These are phyloP conservation scores for Grosmannia penicillata DNA, from an alignment of 2,329 filamentous ascomycete species.

Conservation along the genomic window DNA sequence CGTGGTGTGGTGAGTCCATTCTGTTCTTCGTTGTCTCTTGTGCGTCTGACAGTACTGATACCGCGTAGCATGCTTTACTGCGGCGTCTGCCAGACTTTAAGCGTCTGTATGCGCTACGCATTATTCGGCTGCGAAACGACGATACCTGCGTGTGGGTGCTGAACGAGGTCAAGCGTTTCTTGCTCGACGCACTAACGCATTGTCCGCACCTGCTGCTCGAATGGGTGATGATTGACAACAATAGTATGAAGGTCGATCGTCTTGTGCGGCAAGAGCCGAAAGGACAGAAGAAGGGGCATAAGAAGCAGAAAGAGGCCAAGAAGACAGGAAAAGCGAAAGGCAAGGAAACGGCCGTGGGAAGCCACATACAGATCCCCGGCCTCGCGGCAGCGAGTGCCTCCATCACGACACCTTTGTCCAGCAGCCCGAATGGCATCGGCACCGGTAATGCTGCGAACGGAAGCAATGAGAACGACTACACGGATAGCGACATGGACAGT, in stretches of 20 bases:
- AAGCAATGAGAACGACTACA: conserved; percentile 14
- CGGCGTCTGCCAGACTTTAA: conserved; percentile 37
- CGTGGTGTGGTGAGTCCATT: conserved; percentile 32
- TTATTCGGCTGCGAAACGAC: conserved; percentile 37
- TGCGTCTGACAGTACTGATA: not conserved
- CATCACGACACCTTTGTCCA: conserved; percentile 12
- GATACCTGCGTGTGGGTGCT: conserved; percentile 42
- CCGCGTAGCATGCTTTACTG: conserved; percentile 37
- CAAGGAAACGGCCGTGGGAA: conserved; percentile 16
- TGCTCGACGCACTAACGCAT: conserved; percentile 42
- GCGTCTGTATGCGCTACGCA: conserved; percentile 39
- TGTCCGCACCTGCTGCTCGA: conserved; percentile 40
- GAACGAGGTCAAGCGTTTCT: conserved; percentile 41
- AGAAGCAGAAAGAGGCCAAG: conserved; percentile 16
- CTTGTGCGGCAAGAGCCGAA: conserved; percentile 23
- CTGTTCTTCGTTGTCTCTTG: not conserved
- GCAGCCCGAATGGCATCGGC: not conserved
- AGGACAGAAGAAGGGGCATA: conserved; percentile 19
- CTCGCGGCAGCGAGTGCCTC: conserved; percentile 13
- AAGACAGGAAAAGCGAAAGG: conserved; percentile 17
- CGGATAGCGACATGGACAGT: conserved; percentile 10
- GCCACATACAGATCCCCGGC: conserved; percentile 12
- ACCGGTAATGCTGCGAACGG: not conserved
- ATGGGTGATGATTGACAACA: conserved; percentile 42
- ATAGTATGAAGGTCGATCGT: conserved; percentile 33